Percentiles rank a stretch among this genome's conserved stretches.
These are phyloP conservation scores for Aspergillus vadensis DNA, from an alignment of 2,329 filamentous ascomycete genomes.

Conservation along the genomic window DNA sequence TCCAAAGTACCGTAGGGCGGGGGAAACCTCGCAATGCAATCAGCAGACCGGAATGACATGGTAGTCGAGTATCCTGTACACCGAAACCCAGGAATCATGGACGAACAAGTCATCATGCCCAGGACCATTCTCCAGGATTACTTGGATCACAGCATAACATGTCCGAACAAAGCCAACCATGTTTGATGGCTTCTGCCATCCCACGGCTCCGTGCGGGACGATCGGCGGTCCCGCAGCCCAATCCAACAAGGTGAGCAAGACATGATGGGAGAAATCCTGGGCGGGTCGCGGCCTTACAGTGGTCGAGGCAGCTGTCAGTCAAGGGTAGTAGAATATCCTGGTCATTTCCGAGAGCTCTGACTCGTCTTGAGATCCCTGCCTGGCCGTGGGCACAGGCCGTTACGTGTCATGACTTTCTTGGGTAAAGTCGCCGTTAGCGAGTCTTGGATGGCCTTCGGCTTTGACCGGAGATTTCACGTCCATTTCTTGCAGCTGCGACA, in stretches of 20 bases:
- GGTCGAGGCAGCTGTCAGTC: neutral
- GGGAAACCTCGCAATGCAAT: neutral
- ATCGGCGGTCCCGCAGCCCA: neutral
- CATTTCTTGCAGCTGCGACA: neutral
- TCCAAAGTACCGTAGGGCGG: neutral
- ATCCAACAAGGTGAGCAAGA: neutral
- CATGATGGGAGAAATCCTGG: neutral
- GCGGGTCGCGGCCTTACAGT: neutral
- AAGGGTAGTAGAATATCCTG: neutral
- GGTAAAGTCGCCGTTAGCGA: conserved; percentile 23
- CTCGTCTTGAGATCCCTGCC: neutral
- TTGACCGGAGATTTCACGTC: neutral
- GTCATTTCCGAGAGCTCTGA: neutral
- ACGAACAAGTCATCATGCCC: neutral
- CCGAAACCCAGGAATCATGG: neutral
- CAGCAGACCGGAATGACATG: neutral
- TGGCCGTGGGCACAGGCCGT: conserved; percentile 19
- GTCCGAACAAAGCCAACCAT: neutral
- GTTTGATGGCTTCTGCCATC: neutral
- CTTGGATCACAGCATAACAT: conserved; percentile 3
- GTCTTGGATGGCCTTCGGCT: conserved; percentile 1
- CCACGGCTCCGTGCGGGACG: neutral
- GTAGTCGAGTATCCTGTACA: neutral
- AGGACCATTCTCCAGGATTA: neutral
- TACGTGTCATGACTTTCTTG: conserved; percentile 35